Evolutionary conservation across 2,329 filamentous ascomycete species (phyloP).

Genomic region (Ophioceras dolichostomum): DNA sequence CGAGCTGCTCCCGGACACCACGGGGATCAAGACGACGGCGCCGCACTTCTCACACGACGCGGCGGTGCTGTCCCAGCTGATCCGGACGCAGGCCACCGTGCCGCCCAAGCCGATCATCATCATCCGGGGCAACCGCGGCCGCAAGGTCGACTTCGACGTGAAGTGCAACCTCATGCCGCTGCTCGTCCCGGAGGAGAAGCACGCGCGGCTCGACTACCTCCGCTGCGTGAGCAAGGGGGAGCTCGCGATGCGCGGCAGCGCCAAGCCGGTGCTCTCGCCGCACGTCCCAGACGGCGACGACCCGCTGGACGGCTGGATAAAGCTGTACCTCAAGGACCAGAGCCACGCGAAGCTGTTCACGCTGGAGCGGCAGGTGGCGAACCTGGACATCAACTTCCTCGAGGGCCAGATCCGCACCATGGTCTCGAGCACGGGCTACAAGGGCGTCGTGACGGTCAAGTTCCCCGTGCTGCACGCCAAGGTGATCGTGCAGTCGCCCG

Average conservation of each 20-base stretch:
- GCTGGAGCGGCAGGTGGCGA: slow-evolving; percentile 38
- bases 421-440: slow-evolving; percentile 35
- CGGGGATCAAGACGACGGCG: slow-evolving; percentile 31
- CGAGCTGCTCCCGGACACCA: slow-evolving; percentile 34
- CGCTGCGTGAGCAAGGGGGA: slow-evolving; percentile 36
- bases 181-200: slow-evolving; percentile 32
- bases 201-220: slow-evolving; percentile 37
- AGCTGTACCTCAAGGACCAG: slow-evolving; percentile 31
- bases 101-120: slow-evolving; percentile 42
- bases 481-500: slow-evolving; percentile 36
- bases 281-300: slow-evolving; percentile 23
- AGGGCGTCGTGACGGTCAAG: slow-evolving; percentile 32
- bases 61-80: slow-evolving; percentile 29
- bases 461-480: slow-evolving; percentile 37
- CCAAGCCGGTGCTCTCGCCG: slow-evolving; percentile 27
- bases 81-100: slow-evolving; percentile 35
- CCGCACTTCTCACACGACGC: slow-evolving; percentile 34
- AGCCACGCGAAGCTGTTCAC: slow-evolving; percentile 33
- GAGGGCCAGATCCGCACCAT: slow-evolving; percentile 41
- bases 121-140: slow-evolving; percentile 31
- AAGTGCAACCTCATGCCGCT: slow-evolving; percentile 42
- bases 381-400: slow-evolving; percentile 41
- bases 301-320: slow-evolving; percentile 36
- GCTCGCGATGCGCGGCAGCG: slow-evolving; percentile 34
- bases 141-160: slow-evolving; percentile 36